phyloP scores from a whole-genome alignment of 2,329 filamentous ascomycete genomes.

The Dactylonectria estremocensis region DNA sequence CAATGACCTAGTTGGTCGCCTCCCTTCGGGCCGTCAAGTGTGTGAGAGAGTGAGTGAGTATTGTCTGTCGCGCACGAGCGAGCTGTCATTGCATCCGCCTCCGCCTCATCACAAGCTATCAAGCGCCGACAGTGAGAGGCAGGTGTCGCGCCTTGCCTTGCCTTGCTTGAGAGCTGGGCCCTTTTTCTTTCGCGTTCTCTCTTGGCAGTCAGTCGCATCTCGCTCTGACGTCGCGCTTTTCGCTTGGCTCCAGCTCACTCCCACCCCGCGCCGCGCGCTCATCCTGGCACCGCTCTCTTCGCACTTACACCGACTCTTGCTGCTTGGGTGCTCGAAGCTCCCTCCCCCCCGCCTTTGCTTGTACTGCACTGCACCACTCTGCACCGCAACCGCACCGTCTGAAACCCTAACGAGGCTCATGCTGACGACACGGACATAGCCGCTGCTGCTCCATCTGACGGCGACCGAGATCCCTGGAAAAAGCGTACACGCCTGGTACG shows the following conservation, averaged over 20 bases:
- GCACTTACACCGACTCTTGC: conserved; percentile 49
- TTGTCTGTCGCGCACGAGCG: conserved; percentile 16
- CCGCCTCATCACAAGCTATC: conserved; percentile 28
- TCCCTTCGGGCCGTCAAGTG: conserved; percentile 22
- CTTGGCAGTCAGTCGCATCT: conserved; percentile 7
- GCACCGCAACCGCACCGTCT: conserved; percentile 23
- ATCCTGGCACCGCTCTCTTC: conserved; percentile 28
- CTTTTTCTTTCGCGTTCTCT: conserved; percentile 4
- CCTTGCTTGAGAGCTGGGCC: conserved; percentile 17
- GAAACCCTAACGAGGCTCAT: conserved; percentile 35
- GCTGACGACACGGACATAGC: conserved; percentile 46
- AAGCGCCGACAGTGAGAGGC: conserved; percentile 5
- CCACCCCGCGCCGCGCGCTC: conserved; percentile 18
- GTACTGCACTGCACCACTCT: conserved; percentile 21
- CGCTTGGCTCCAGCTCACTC: conserved; percentile 25
- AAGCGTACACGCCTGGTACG: conserved; percentile 38
- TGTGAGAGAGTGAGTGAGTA: conserved; percentile 12
- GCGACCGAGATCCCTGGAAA: conserved; percentile 24
- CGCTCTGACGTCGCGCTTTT: conserved; percentile 27
- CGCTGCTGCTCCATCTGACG: conserved; percentile 32
- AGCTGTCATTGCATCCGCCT: conserved; percentile 23
- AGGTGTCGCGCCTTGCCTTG: conserved; percentile 20
- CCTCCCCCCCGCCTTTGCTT: conserved; percentile 14
- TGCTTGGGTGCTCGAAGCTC: conserved; percentile 29
- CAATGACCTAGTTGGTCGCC: conserved; percentile 26